Evolutionary conservation across 345 rosid genomes (phyloP).

Genomic region (Sonneratia caseolaris): DNA sequence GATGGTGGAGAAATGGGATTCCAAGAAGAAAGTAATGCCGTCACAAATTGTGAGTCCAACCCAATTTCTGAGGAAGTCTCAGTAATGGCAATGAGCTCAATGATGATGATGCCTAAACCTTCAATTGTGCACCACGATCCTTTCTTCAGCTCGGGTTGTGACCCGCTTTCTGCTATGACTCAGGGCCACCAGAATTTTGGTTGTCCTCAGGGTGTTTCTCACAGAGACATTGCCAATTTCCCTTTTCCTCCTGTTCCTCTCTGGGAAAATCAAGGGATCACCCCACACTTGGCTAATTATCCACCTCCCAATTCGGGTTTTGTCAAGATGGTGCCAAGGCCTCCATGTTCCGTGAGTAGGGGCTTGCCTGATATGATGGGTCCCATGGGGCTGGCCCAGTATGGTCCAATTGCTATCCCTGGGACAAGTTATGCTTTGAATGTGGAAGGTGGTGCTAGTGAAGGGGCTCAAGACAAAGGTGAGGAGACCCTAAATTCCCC

Average conservation of each 20-base stretch:
- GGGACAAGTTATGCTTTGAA: constrained; percentile 28
- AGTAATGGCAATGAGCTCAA: constrained; percentile 30
- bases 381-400: constrained; percentile 31
- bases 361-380: constrained; percentile 52
- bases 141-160: constrained; percentile 77
- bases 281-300: constrained; percentile 32
- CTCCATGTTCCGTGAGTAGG: constrained; percentile 47
- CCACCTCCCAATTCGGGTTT: constrained; percentile 47
- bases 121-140: constrained; percentile 26
- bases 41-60: constrained; percentile 17
- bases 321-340: constrained; percentile 29
- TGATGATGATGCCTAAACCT: constrained; percentile 30
- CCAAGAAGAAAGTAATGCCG: constrained; percentile 37
- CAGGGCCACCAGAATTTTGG: constrained; percentile 34
- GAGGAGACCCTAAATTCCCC: constrained; percentile 30
- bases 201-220: constrained; percentile 45
- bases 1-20: constrained; percentile 41
- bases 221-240: constrained; percentile 39
- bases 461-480: constrained; percentile 32
- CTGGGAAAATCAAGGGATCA: constrained; percentile 46
- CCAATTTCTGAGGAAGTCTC: constrained; percentile 26
- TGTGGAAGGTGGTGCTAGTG: constrained; percentile 27
- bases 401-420: constrained; percentile 23
- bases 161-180: constrained; percentile 41
- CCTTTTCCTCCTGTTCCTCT: constrained; percentile 35